These are phyloP conservation scores for Eutypella sp. DNA, from an alignment of 2,329 filamentous ascomycete genomes.

Conservation along the genomic window DNA sequence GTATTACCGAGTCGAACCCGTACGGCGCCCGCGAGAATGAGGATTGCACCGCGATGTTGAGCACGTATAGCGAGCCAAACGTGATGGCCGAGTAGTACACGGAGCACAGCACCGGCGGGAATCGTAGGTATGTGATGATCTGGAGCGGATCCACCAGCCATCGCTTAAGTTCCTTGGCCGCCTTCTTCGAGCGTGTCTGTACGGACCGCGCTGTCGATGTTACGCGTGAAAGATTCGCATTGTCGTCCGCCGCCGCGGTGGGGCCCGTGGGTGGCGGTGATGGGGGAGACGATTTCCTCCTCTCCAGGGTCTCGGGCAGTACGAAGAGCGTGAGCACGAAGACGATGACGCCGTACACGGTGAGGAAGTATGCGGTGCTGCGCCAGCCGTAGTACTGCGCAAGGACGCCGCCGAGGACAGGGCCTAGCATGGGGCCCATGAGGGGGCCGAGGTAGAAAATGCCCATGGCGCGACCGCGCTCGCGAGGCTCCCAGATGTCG, in stretches of 20 bases:
- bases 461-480: slow-evolving; percentile 76
- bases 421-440: slow-evolving; percentile 67
- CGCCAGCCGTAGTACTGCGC: slow-evolving; percentile 67
- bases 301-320: slow-evolving; percentile 60
- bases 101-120: slow-evolving; percentile 67
- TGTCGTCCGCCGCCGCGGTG: slow-evolving; percentile 6
- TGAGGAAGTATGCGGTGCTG: slow-evolving; percentile 72
- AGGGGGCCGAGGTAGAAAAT: slow-evolving; percentile 77
- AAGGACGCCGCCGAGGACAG: slow-evolving; percentile 72
- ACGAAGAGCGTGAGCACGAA: slow-evolving; percentile 53
- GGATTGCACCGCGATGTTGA: slow-evolving; percentile 72
- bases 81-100: slow-evolving; percentile 71
- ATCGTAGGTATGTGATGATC: slow-evolving; percentile 66
- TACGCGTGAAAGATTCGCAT: slow-evolving; percentile 48
- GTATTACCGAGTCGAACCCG: slow-evolving; percentile 59
- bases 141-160: slow-evolving; percentile 67
- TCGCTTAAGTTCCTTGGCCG: slow-evolving; percentile 49
- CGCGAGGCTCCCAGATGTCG: slow-evolving; percentile 69
- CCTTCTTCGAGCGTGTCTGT: slow-evolving; percentile 49
- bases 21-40: slow-evolving; percentile 66
- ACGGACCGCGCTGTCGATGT: slow-evolving; percentile 60
- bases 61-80: slow-evolving; percentile 69
- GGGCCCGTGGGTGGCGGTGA: neutral
- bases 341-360: slow-evolving; percentile 61
- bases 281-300: slow-evolving; percentile 18